A percentile compares a stretch with the other conserved stretches of the same genome.
Conservation (phyloP, 306 rosid genomes). For the Albizia julibrissin region DNA sequence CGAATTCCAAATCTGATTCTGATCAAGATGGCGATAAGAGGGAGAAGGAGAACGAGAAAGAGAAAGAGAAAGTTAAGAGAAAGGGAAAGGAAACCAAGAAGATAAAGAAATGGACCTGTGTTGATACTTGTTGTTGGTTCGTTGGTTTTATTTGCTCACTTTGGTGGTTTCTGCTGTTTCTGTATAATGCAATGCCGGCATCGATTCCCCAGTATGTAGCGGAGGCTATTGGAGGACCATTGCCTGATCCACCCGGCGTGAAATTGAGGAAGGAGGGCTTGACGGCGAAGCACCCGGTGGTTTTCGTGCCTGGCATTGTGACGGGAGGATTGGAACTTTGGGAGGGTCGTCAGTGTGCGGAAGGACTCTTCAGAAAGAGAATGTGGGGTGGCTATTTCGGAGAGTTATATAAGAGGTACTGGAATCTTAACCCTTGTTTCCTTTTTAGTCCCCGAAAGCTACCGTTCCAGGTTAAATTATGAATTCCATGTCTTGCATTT, state of each 20-base stretch:
- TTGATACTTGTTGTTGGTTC: conserved; percentile 75
- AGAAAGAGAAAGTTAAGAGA: conserved; percentile 13
- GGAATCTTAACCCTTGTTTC: not conserved
- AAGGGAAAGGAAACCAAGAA: not conserved
- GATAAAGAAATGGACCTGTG: conserved; percentile 51
- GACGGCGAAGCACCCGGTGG: conserved; percentile 71
- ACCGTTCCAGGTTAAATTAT: not conserved
- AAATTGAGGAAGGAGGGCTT: conserved; percentile 76
- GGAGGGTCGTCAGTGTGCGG: conserved; percentile 82
- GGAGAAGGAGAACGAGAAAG: conserved; percentile 8
- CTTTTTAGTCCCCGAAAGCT: not conserved
- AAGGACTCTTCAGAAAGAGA: conserved; percentile 77
- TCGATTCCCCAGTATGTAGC: conserved; percentile 84
- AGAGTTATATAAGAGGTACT: conserved; percentile 71
- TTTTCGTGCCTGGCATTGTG: conserved; percentile 83
- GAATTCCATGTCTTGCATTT: conserved; percentile 12
- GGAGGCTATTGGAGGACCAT: conserved; percentile 73
- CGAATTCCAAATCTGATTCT: conserved; percentile 25
- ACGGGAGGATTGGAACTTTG: conserved; percentile 82
- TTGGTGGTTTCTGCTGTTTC: conserved; percentile 74
- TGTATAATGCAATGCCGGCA: conserved; percentile 82
- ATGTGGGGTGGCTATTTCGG: conserved; percentile 89
- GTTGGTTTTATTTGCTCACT: conserved; percentile 65
- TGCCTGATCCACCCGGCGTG: conserved; percentile 79
- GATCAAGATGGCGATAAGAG: not conserved